phyloP scores from a whole-genome alignment of 73 alveolate species.

The Paramecium biaurelia region DNA sequence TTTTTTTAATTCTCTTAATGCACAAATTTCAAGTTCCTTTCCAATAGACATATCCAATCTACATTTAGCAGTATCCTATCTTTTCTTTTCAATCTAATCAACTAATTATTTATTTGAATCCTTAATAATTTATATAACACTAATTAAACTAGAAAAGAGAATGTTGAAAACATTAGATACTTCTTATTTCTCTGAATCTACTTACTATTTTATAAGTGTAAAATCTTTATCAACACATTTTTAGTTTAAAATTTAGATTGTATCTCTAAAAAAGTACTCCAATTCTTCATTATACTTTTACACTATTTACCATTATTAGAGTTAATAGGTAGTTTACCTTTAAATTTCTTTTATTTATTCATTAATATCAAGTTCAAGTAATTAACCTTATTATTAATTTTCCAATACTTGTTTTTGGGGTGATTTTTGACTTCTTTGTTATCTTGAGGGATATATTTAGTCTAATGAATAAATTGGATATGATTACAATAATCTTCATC shows the following conservation, averaged over 20 bases:
- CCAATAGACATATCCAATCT: constrained; percentile 23
- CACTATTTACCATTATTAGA: neutral
- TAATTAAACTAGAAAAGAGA: neutral
- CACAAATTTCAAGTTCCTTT: neutral
- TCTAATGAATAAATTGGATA: neutral
- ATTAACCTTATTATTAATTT: neutral
- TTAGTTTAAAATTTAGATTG: neutral
- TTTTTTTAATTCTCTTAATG: neutral
- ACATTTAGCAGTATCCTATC: constrained; percentile 28
- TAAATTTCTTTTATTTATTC: neutral
- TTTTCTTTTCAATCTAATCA: neutral
- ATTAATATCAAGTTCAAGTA: neutral
- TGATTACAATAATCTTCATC: constrained; percentile 35
- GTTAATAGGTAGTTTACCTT: neutral
- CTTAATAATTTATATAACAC: neutral
- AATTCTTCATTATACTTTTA: constrained; percentile 46
- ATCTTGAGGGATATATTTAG: neutral
- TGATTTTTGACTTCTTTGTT: neutral
- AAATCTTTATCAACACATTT: neutral
- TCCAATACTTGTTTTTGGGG: neutral
- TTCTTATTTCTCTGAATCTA: neutral
- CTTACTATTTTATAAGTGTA: neutral
- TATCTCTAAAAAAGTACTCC: neutral
- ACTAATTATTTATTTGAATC: neutral
- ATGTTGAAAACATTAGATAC: neutral